A percentile compares a stretch with the other conserved stretches of the same genome.
Conservation (phyloP, 176 grass and related monocot genomes). For the Themeda triandra region DNA sequence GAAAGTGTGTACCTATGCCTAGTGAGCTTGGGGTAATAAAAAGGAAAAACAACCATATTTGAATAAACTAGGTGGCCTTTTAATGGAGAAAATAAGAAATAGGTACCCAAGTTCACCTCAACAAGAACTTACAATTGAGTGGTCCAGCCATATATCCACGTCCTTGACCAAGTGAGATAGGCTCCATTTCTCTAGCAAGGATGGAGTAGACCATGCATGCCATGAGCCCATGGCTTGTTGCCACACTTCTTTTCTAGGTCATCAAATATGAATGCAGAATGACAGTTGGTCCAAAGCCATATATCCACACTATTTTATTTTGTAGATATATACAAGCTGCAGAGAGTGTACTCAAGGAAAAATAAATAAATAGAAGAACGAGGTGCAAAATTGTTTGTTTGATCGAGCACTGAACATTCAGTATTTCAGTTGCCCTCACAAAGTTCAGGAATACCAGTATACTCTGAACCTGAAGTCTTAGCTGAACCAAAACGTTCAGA, state of each 20-base stretch:
- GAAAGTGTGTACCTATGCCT: neutral
- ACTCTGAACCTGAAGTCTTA: no score
- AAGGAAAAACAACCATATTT: neutral
- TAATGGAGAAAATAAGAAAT: neutral
- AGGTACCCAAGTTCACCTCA: neutral
- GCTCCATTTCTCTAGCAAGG: neutral
- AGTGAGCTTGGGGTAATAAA: neutral
- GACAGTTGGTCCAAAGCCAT: no score
- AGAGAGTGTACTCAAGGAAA: neutral
- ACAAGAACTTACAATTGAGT: neutral
- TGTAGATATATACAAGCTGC: neutral
- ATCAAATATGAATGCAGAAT: no score
- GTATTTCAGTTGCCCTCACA: no score
- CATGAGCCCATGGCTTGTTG: conserved; percentile 4
- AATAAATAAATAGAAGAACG: neutral
- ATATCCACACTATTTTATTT: neutral
- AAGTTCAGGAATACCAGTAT: no score
- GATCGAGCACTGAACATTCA: no score
- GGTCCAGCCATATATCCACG: neutral
- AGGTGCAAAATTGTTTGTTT: no score
- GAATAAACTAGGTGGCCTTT: neutral
- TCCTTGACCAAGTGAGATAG: neutral
- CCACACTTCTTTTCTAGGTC: neutral
- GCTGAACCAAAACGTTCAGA: no score
- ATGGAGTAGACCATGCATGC: neutral